phyloP scores from a whole-genome alignment of 2,329 filamentous ascomycete species.

The Fusarium sp. region DNA sequence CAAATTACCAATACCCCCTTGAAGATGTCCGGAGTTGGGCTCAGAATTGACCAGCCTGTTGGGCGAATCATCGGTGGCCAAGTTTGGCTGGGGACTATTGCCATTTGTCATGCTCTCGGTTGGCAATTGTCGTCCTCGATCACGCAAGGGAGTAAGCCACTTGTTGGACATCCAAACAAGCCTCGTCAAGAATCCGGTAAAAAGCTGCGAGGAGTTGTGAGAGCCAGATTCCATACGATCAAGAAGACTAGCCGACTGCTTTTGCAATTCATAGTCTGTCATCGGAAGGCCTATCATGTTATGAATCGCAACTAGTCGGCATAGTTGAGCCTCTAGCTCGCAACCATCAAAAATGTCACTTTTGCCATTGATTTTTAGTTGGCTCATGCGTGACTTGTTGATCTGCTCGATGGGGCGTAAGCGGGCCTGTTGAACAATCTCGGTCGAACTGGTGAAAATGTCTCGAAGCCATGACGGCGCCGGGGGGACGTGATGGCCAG shows the following conservation, averaged over 20 bases:
- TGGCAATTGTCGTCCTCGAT: neutral
- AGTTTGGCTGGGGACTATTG: neutral
- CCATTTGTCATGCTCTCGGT: neutral
- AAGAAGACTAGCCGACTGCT: constrained; percentile 30
- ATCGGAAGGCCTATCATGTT: neutral
- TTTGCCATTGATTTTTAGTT: constrained; percentile 40
- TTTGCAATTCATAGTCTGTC: constrained; percentile 28
- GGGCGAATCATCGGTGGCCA: neutral
- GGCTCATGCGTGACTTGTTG: constrained; percentile 27
- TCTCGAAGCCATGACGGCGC: neutral
- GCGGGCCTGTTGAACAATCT: constrained; percentile 24
- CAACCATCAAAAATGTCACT: constrained; percentile 39
- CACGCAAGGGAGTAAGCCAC: constrained; percentile 22
- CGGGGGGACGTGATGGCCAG: neutral
- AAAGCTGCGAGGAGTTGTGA: neutral
- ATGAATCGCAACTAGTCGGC: constrained; percentile 3
- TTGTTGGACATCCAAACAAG: constrained; percentile 1
- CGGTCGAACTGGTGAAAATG: constrained; percentile 27
- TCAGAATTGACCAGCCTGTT: neutral
- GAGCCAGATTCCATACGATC: neutral
- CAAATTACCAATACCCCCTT: neutral
- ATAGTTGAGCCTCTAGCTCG: constrained; percentile 29
- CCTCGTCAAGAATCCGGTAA: neutral
- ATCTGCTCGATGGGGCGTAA: constrained; percentile 34
- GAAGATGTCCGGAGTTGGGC: neutral